Evolutionary conservation across 2,329 filamentous ascomycete species (phyloP).

Genomic region (Colletotrichum filicis): DNA sequence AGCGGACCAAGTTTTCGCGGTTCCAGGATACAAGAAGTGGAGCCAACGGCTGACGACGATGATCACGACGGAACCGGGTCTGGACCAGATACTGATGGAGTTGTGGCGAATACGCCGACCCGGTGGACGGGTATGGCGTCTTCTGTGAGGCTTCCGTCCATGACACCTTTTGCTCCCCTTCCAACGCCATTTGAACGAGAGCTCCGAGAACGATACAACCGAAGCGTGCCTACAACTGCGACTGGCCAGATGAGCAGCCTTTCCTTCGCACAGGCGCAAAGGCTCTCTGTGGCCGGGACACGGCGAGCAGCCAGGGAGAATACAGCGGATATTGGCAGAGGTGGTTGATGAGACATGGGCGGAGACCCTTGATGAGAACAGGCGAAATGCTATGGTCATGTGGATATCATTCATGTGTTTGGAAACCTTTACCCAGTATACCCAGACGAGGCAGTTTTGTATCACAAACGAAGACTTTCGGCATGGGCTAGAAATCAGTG

Average conservation of each 20-base stretch:
- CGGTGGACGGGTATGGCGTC: constrained; percentile 56
- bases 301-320: neutral
- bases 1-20: constrained; percentile 12
- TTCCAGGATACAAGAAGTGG: constrained; percentile 14
- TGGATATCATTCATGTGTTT: neutral
- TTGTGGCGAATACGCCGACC: constrained; percentile 54
- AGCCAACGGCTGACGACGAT: constrained; percentile 22
- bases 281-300: constrained; percentile 9
- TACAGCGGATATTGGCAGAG: neutral
- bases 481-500: neutral
- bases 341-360: neutral
- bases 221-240: constrained; percentile 11
- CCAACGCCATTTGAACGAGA: constrained; percentile 55
- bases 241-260: constrained; percentile 18
- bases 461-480: neutral
- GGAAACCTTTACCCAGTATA: constrained; percentile 2
- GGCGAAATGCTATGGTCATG: neutral
- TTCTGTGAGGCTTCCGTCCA: constrained; percentile 51
- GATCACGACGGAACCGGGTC: constrained; percentile 22
- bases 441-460: neutral
- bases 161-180: constrained; percentile 54
- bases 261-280: constrained; percentile 27
- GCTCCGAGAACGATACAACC: constrained; percentile 39
- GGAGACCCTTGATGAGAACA: neutral
- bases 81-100: constrained; percentile 11